phyloP scores from a whole-genome alignment of 352 stramenopile species.

The Pythium phragmitis region DNA sequence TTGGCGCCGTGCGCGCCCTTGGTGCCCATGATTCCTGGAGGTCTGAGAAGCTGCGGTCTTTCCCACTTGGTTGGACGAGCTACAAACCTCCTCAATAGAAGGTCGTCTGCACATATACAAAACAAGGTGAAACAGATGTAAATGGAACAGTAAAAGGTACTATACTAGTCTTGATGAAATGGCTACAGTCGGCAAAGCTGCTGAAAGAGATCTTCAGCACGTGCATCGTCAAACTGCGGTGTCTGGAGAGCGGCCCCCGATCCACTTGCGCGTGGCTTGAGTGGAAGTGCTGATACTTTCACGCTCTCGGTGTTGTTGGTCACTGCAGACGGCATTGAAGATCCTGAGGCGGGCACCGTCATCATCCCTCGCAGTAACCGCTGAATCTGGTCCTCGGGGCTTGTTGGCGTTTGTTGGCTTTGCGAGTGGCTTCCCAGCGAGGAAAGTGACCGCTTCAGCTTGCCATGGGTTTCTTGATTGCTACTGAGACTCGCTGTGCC shows the following conservation, averaged over 20 bases:
- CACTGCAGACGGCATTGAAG: not conserved
- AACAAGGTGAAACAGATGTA: not conserved
- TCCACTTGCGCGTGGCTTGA: not conserved
- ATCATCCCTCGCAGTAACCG: conserved; percentile 56
- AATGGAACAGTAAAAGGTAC: conserved; percentile 8
- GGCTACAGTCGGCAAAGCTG: conserved; percentile 43
- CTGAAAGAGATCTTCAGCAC: conserved; percentile 58
- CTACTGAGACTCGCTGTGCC: not conserved
- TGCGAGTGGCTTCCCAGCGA: not conserved
- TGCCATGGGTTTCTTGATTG: not conserved
- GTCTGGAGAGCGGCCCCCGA: not conserved
- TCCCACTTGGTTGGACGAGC: conserved; percentile 12
- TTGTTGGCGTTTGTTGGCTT: conserved; percentile 14
- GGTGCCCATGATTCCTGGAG: conserved; percentile 13
- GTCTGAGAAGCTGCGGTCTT: not conserved
- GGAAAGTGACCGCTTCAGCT: not conserved
- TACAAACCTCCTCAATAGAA: conserved; percentile 2
- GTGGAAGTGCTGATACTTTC: not conserved
- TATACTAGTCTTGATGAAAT: not conserved
- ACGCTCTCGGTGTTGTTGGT: not conserved
- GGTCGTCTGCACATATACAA: not conserved
- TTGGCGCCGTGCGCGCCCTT: conserved; percentile 22
- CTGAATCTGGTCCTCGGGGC: conserved; percentile 54
- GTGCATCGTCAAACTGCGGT: conserved; percentile 54
- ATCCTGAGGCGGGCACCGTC: conserved; percentile 11